Conservation (phyloP, 305 asterid genomes). For the Plantago rigida region DNA sequence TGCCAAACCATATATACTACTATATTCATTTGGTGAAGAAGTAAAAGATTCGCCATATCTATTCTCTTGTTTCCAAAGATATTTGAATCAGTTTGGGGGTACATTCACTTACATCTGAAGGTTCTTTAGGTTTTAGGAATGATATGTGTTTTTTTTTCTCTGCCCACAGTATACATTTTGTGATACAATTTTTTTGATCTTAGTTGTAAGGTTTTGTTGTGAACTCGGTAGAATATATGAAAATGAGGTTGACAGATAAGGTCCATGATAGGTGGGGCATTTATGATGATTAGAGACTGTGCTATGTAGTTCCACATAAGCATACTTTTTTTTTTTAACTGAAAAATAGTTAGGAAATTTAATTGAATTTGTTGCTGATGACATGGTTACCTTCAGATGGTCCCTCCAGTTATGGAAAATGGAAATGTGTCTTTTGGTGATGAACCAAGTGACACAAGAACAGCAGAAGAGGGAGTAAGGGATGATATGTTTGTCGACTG, state of each 20-base stretch:
- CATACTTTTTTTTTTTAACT: constrained; percentile 2
- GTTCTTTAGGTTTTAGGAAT: background rate
- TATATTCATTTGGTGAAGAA: too few species aligned
- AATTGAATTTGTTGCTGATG: constrained; percentile 24
- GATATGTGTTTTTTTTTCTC: background rate
- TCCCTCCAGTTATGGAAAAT: constrained; percentile 24
- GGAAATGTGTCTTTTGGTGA: constrained; percentile 30
- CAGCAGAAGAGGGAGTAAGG: constrained; percentile 56
- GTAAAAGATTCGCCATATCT: background rate
- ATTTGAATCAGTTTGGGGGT: background rate
- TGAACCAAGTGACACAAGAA: constrained; percentile 35
- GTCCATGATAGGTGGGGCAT: background rate
- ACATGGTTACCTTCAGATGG: constrained; percentile 35
- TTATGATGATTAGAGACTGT: constrained; percentile 14
- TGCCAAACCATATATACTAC: background rate
- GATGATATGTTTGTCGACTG: constrained; percentile 96
- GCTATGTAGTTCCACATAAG: background rate
- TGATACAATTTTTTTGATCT: background rate
- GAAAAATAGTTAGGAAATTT: constrained; percentile 14
- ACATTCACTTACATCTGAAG: background rate
- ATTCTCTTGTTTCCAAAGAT: background rate
- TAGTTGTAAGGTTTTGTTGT: background rate
- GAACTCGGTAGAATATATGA: background rate
- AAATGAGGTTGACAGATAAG: background rate
- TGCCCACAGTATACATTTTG: background rate